Base-by-base conservation (phyloP, 345 rosid species). In the Carallia brachiata region DNA sequence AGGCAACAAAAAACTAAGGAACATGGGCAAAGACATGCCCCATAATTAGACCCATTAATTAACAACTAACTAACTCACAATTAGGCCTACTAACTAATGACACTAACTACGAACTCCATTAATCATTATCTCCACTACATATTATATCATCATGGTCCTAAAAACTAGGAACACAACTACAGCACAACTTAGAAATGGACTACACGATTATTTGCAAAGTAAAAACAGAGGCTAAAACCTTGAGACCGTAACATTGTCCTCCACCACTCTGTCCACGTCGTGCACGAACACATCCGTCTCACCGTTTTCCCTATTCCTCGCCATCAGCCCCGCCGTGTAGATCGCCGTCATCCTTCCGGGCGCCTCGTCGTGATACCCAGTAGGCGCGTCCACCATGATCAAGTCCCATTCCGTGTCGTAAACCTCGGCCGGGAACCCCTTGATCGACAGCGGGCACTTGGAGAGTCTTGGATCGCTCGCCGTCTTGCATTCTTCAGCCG, bases 351-450 rank as follows among this genome's bases (percentile, higher is more conserved):
- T 91, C 71, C 98, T 66, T 77, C 98, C 97, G 6, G 97, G 98
- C 9, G 98, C 89, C 36, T 78, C 87, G 12, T 86, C 86, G 19
- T 85, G 83, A 62, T 83, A 94, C 75, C 97, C 98, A 0, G 98
- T 94, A 0, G 98, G 97, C n/a, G 98, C 96, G 61, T 94, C 97
- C 64, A 91, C 95, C 96, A 94, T 94, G 40, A 91, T 94, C 82
- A 94, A 39, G 80, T 94, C 96, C 98, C 98, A 94, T 50, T 84
- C 90, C 6, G 55, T 32, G 7, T 87, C 89, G 63, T 91, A 91
- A 4, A 91, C 82, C 28, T 86, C 89, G 4, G 67, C 72, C 0
- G 98, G 98, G 67, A 91, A 85, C 7, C 84, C 85, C 70, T 85
- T 88, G 37, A 88, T 68, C 6, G 93, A 87, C 9, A 94, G 87